These are phyloP conservation scores for Primulina eburnea DNA, from an alignment of 257 asterid species.

Conservation along the genomic window DNA sequence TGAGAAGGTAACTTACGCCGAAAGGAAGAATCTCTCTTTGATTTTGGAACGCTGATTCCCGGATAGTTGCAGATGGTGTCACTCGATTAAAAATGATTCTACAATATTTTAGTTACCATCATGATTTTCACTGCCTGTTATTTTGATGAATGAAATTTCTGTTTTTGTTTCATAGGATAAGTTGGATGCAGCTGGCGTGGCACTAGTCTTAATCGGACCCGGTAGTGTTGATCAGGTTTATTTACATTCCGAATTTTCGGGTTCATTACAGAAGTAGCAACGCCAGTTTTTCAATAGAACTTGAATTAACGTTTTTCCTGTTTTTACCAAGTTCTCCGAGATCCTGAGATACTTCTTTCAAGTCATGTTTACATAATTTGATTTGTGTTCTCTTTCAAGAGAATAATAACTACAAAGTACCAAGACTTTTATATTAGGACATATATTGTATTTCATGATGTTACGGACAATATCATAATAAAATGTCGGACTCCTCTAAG, in stretches of 20 bases:
- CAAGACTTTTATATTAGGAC: background rate
- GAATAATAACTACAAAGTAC: background rate
- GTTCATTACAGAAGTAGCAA: conserved; percentile 5
- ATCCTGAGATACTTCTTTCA: background rate
- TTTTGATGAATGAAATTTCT: background rate
- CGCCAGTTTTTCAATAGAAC: background rate
- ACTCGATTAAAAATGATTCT: background rate
- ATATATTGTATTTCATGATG: background rate
- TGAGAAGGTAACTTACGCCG: conserved; percentile 51
- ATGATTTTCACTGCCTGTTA: background rate
- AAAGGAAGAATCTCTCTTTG: background rate
- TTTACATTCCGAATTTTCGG: conserved; percentile 2
- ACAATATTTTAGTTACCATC: background rate
- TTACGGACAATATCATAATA: too few species aligned
- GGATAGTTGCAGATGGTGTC: background rate
- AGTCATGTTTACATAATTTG: background rate
- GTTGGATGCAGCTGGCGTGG: conserved; percentile 91
- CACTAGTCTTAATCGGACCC: conserved; percentile 92
- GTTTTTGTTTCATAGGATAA: conserved; percentile 57
- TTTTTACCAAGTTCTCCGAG: too few species aligned
- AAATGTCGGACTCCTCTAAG: background rate
- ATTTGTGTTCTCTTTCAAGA: background rate
- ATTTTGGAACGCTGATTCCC: background rate
- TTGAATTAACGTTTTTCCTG: background rate
- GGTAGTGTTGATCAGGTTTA: conserved; percentile 91